Conservation (phyloP, 2,329 filamentous ascomycete species). For the Periconia digitata region DNA sequence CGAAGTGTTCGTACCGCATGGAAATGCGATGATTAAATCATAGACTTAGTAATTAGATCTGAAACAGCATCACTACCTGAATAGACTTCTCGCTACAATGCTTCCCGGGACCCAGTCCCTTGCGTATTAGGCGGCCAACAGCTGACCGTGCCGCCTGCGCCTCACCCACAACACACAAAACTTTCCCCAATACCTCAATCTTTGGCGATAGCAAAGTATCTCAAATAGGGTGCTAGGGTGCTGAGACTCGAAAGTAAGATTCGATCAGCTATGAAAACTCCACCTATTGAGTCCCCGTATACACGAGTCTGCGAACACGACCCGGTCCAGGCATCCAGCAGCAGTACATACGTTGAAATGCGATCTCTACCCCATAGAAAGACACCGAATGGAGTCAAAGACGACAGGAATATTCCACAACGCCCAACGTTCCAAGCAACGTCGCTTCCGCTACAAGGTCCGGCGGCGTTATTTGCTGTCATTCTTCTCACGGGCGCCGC, state of each 20-base stretch:
- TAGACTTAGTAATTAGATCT: too few species aligned
- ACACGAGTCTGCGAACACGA: not conserved
- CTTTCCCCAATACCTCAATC: not conserved
- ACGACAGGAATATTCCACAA: not conserved
- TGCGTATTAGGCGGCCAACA: too few species aligned
- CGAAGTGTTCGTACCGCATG: too few species aligned
- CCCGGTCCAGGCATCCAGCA: not conserved
- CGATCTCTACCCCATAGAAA: not conserved
- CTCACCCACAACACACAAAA: not conserved
- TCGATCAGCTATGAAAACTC: not conserved
- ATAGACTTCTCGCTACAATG: too few species aligned
- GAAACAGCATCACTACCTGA: too few species aligned
- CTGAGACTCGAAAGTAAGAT: not conserved
- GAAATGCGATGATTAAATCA: too few species aligned
- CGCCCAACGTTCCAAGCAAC: not conserved
- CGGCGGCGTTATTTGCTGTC: conserved; percentile 4
- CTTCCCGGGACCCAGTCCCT: too few species aligned
- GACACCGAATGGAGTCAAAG: not conserved
- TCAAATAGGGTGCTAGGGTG: not conserved
- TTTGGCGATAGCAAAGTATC: not conserved
- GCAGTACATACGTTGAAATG: not conserved
- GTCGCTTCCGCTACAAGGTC: not conserved
- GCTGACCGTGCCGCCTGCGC: not conserved
- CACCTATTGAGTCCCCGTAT: not conserved
- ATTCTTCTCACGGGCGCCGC: conserved; percentile 8